Percentiles rank a stretch among this genome's conserved stretches.
Conservation (phyloP, 768 basidiomycete species). For the Pleurotus eryngii region DNA sequence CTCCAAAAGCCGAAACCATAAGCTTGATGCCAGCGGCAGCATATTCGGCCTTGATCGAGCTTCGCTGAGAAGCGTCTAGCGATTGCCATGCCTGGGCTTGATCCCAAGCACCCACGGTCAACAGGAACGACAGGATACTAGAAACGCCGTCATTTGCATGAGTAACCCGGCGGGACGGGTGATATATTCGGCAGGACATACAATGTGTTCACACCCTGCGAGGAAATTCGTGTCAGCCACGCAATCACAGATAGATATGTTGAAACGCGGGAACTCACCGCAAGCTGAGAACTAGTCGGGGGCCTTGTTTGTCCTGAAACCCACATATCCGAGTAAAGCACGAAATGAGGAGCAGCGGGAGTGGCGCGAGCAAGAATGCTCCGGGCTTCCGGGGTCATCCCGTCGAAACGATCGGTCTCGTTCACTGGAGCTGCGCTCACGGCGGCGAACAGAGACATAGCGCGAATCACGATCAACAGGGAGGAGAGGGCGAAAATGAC, state of each 20-base stretch:
- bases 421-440: background rate
- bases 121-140: constrained; percentile 36
- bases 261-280: constrained; percentile 17
- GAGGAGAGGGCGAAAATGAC: constrained; percentile 2
- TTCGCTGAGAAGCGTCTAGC: constrained; percentile 34
- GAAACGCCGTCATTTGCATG: constrained; percentile 3
- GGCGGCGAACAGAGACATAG: background rate
- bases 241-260: background rate
- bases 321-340: constrained; percentile 35
- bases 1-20: constrained; percentile 55
- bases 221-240: background rate
- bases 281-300: constrained; percentile 27
- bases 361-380: constrained; percentile 12
- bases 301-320: constrained; percentile 36
- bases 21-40: constrained; percentile 53
- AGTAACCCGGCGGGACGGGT: background rate
- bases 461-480: background rate
- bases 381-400: constrained; percentile 1
- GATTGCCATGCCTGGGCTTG: constrained; percentile 43
- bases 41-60: constrained; percentile 43
- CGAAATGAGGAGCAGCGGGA: constrained; percentile 34
- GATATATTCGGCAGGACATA: constrained; percentile 9
- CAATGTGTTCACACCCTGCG: constrained; percentile 28
- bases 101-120: constrained; percentile 38
- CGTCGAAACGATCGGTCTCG: background rate